Evolutionary conservation across 345 rosid genomes (phyloP).

Genomic region (Arabidopsis arenosa): DNA sequence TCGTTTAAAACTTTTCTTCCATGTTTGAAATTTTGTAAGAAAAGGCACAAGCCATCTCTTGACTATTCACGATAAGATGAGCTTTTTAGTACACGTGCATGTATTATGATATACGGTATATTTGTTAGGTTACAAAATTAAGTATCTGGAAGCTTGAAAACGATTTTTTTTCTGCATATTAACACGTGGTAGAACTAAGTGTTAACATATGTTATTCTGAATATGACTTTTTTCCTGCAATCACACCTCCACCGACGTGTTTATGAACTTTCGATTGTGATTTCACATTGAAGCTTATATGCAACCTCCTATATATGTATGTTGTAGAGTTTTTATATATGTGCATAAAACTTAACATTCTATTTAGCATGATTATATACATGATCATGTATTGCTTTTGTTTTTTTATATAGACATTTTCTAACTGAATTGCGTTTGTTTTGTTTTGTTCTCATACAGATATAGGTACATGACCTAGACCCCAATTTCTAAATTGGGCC

Average conservation of each 20-base stretch:
- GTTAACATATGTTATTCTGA: not conserved
- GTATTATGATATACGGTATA: not conserved
- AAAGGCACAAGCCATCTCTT: slow-evolving; percentile 32
- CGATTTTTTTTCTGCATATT: not conserved
- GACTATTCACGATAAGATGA: slow-evolving; percentile 40
- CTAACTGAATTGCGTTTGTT: not conserved
- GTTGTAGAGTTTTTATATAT: not conserved
- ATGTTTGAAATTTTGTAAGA: slow-evolving; percentile 2
- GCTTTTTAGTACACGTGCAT: slow-evolving; percentile 33
- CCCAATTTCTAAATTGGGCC: slow-evolving; percentile 6
- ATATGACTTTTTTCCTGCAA: not conserved
- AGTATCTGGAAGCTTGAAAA: not conserved
- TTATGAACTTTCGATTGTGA: not conserved
- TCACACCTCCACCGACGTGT: not conserved
- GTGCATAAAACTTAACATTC: not conserved
- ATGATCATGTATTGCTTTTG: not conserved
- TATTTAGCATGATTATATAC: slow-evolving; percentile 11
- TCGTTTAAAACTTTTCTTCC: not conserved
- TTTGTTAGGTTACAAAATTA: slow-evolving; percentile 2
- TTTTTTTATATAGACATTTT: not conserved
- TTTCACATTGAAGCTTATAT: not conserved
- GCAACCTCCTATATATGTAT: not conserved
- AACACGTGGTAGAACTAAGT: not conserved
- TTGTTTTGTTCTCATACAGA: not conserved
- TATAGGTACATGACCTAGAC: not conserved